Percentiles rank a stretch among this genome's conserved stretches.
These are phyloP conservation scores for Hymenoscyphus infarciens DNA, from an alignment of 2,329 filamentous ascomycete genomes.

Conservation along the genomic window DNA sequence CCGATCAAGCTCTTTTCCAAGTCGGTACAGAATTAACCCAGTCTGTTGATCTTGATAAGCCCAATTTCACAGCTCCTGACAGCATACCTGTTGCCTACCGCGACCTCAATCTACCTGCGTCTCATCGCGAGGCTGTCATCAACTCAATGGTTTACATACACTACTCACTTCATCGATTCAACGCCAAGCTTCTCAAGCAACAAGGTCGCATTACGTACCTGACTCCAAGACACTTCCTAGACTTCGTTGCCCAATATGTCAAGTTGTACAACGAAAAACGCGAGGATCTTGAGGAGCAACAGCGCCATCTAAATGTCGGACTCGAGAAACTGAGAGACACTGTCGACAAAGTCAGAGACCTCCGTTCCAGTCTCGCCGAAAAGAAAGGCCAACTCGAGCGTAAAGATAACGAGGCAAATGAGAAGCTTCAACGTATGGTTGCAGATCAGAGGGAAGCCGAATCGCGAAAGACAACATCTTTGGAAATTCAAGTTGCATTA, in stretches of 20 bases:
- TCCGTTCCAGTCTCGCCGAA: conserved; percentile 84
- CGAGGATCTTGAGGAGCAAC: conserved; percentile 96
- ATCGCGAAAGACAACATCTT: conserved; percentile 79
- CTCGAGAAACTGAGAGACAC: conserved; percentile 96
- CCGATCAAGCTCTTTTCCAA: conserved; percentile 97
- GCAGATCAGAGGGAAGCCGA: conserved; percentile 94
- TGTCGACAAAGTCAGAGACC: conserved; percentile 92
- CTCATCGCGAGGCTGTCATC: conserved; percentile 86
- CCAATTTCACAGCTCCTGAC: conserved; percentile 81
- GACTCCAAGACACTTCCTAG: conserved; percentile 93
- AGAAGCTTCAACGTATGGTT: conserved; percentile 96
- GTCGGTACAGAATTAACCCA: conserved; percentile 94
- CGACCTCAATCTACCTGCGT: conserved; percentile 76
- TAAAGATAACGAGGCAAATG: conserved; percentile 93
- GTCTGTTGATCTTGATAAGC: conserved; percentile 89
- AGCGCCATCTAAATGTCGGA: conserved; percentile 96
- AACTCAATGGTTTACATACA: conserved; percentile 99
- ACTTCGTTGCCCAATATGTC: conserved; percentile 97
- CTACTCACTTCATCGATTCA: conserved; percentile 88
- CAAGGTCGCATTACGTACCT: conserved; percentile 91
- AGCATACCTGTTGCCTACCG: conserved; percentile 91
- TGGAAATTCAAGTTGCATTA: conserved; percentile 83
- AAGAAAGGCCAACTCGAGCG: conserved; percentile 92
- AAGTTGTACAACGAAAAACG: conserved; percentile 97
- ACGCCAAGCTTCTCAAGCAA: conserved; percentile 81